phyloP scores from a whole-genome alignment of 352 stramenopile genomes.

The Pythium dissimile region DNA sequence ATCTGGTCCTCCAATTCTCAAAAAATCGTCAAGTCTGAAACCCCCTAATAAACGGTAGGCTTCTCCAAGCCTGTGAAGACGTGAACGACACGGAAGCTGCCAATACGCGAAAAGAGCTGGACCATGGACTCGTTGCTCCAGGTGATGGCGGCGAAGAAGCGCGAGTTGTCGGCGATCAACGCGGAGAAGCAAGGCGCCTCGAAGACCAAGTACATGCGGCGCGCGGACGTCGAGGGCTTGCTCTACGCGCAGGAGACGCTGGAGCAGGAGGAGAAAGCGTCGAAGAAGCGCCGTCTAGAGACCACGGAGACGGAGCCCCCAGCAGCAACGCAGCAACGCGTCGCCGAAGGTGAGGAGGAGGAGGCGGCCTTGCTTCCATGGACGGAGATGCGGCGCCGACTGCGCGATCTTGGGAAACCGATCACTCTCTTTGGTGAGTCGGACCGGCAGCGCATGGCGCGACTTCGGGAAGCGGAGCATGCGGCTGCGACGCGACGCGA shows the following conservation, averaged over 20 bases:
- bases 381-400: slow-evolving; percentile 71
- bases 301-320: background rate
- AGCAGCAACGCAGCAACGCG: background rate
- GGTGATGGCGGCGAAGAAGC: slow-evolving; percentile 84
- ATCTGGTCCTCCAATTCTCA: too few relatives aligned
- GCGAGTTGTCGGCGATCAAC: slow-evolving; percentile 52
- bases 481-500: slow-evolving; percentile 61
- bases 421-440: slow-evolving; percentile 89
- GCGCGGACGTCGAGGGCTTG: slow-evolving; percentile 66
- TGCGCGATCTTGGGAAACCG: slow-evolving; percentile 78
- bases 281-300: slow-evolving; percentile 52
- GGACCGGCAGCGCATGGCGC: slow-evolving; percentile 48
- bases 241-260: slow-evolving; percentile 28
- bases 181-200: slow-evolving; percentile 39
- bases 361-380: slow-evolving; percentile 44
- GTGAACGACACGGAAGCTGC: too few relatives aligned
- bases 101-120: background rate
- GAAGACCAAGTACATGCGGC: slow-evolving; percentile 80
- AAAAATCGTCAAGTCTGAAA: too few relatives aligned
- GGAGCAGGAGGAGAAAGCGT: slow-evolving; percentile 14
- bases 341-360: slow-evolving; percentile 13
- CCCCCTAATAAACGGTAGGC: too few relatives aligned
- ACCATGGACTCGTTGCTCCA: slow-evolving; percentile 74
- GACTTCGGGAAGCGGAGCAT: slow-evolving; percentile 66
- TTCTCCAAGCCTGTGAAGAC: too few relatives aligned